phyloP scores from a whole-genome alignment of 352 stramenopile genomes.

The Phytophthora boehmeriae region DNA sequence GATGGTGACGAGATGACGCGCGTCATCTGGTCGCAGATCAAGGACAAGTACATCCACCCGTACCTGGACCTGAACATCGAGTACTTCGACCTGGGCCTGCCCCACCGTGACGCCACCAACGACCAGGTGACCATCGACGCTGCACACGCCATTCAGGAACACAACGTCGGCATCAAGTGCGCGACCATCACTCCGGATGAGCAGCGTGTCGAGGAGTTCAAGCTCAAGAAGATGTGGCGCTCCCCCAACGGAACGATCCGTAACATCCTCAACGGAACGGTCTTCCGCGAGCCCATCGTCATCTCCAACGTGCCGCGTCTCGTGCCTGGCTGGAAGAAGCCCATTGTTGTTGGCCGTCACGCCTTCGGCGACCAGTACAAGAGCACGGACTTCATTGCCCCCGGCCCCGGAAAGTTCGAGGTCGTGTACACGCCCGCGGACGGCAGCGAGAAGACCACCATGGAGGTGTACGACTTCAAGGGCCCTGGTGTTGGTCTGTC shows the following conservation, averaged over 20 bases:
- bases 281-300: slow-evolving; percentile 86
- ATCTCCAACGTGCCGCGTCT: slow-evolving; percentile 81
- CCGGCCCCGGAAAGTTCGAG: slow-evolving; percentile 74
- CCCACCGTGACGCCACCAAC: slow-evolving; percentile 76
- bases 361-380: slow-evolving; percentile 86
- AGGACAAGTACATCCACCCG: slow-evolving; percentile 77
- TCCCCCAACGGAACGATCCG: slow-evolving; percentile 82
- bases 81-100: slow-evolving; percentile 80
- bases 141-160: slow-evolving; percentile 68
- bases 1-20: slow-evolving; percentile 87
- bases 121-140: slow-evolving; percentile 84
- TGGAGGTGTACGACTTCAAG: slow-evolving; percentile 77
- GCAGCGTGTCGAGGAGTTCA: slow-evolving; percentile 77
- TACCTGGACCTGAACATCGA: slow-evolving; percentile 83
- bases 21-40: slow-evolving; percentile 67
- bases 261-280: slow-evolving; percentile 83
- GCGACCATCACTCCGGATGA: slow-evolving; percentile 87
- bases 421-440: slow-evolving; percentile 70
- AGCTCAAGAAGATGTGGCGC: slow-evolving; percentile 75
- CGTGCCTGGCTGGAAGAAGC: slow-evolving; percentile 79
- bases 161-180: slow-evolving; percentile 85
- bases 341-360: slow-evolving; percentile 79
- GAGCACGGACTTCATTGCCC: slow-evolving; percentile 73
- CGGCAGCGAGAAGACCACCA: slow-evolving; percentile 46
- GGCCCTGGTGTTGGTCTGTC: slow-evolving; percentile 63